phyloP scores from a whole-genome alignment of 2,329 filamentous ascomycete species.

The Paracoccidioides lutzii region DNA sequence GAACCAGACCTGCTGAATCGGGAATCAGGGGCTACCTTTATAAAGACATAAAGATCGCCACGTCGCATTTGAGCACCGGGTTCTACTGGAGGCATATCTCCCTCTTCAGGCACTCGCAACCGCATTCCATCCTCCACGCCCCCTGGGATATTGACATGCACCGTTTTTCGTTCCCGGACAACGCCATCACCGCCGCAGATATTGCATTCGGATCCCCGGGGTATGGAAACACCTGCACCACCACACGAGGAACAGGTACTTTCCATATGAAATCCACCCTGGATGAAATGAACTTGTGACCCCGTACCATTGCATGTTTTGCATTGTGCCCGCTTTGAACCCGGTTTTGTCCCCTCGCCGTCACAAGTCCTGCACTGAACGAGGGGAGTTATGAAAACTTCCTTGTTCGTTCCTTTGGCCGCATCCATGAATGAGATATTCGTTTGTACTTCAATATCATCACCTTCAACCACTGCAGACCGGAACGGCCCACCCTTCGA shows the following conservation, averaged over 20 bases:
- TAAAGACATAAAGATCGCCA: slow-evolving; percentile 84
- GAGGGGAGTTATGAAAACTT: slow-evolving; percentile 74
- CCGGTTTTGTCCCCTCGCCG: slow-evolving; percentile 73
- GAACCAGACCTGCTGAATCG: slow-evolving; percentile 80
- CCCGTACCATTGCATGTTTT: slow-evolving; percentile 75
- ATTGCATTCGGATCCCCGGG: slow-evolving; percentile 67
- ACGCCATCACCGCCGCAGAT: slow-evolving; percentile 75
- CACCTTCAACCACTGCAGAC: slow-evolving; percentile 73
- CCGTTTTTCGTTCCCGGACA: slow-evolving; percentile 65
- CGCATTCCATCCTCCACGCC: slow-evolving; percentile 97
- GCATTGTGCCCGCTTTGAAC: slow-evolving; percentile 60
- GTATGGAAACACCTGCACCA: slow-evolving; percentile 63
- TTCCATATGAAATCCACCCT: slow-evolving; percentile 91
- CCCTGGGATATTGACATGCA: slow-evolving; percentile 82
- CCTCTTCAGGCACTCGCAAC: slow-evolving; percentile 69
- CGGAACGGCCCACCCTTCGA: slow-evolving; percentile 58
- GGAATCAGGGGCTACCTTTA: slow-evolving; percentile 76
- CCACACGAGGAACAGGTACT: slow-evolving; percentile 73
- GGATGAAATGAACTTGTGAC: slow-evolving; percentile 74
- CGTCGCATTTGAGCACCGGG: slow-evolving; percentile 52
- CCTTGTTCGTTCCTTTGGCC: slow-evolving; percentile 77
- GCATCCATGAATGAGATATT: slow-evolving; percentile 94
- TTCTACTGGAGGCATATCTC: slow-evolving; percentile 63
- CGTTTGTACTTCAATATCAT: slow-evolving; percentile 89
- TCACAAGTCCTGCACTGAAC: slow-evolving; percentile 69